A percentile compares a stretch with the other conserved stretches of the same genome.
phyloP scores from a whole-genome alignment of 257 asterid species.

The Forsythia viridissima region DNA sequence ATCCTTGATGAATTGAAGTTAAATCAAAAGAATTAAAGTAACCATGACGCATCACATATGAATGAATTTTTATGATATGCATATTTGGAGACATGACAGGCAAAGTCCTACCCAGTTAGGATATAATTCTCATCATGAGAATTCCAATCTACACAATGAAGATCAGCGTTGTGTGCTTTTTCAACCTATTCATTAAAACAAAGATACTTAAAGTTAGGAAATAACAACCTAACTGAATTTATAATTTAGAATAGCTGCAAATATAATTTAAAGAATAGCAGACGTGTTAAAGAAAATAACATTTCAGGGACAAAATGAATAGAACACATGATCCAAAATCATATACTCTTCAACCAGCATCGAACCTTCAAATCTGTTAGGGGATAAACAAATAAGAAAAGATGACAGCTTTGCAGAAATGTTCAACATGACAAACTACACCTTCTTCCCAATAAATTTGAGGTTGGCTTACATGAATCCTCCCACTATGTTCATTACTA shows the following conservation, averaged over 20 bases:
- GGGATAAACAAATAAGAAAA: too few species aligned
- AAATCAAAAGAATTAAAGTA: slow-evolving; percentile 12
- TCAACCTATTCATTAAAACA: slow-evolving; percentile 66
- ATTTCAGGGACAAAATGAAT: too few species aligned
- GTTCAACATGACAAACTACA: too few species aligned
- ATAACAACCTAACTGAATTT: slow-evolving; percentile 20
- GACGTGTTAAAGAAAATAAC: too few species aligned
- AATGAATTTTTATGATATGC: not conserved
- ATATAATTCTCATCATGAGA: slow-evolving; percentile 84
- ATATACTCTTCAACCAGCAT: too few species aligned
- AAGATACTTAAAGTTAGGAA: slow-evolving; percentile 17
- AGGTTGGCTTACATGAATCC: too few species aligned
- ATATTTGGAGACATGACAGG: not conserved
- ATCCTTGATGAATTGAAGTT: slow-evolving; percentile 20
- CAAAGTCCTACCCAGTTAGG: slow-evolving; percentile 73
- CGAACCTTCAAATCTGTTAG: too few species aligned
- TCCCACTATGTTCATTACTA: too few species aligned
- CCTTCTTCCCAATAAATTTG: too few species aligned
- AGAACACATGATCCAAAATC: too few species aligned
- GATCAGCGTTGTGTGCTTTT: slow-evolving; percentile 93
- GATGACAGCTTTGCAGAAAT: too few species aligned
- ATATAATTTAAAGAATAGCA: too few species aligned
- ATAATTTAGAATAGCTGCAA: not conserved
- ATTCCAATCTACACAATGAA: slow-evolving; percentile 99
- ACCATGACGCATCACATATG: not conserved